Conservation (phyloP, 2,329 filamentous ascomycete species). For the Trichoderma pleuroti region DNA sequence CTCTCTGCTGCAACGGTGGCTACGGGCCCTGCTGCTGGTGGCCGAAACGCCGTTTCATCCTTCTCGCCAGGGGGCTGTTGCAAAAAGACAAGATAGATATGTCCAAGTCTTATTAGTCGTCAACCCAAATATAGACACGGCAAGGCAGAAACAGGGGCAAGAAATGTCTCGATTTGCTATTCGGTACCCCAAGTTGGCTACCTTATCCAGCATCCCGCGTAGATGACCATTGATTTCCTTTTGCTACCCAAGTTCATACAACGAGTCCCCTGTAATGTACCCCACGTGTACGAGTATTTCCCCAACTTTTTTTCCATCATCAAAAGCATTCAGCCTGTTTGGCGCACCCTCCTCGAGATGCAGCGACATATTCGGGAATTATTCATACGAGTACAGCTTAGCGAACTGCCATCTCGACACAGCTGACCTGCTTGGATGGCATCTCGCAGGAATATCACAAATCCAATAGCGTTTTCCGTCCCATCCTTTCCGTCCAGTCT, state of each 20-base stretch:
- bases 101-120: not conserved
- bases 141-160: not conserved
- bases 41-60: slow-evolving; percentile 11
- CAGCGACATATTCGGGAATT: not conserved
- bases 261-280: not conserved
- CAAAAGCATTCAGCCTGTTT: slow-evolving; percentile 10
- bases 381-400: not conserved
- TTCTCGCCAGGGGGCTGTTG: slow-evolving; percentile 7
- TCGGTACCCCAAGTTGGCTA: not conserved
- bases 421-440: not conserved
- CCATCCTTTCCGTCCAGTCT: not conserved
- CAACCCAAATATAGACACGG: not conserved
- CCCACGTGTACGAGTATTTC: not conserved
- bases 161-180: not conserved
- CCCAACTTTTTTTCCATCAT: not conserved
- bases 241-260: not conserved
- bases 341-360: slow-evolving; percentile 2
- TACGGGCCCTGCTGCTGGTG: not conserved
- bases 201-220: not conserved
- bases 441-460: not conserved
- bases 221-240: not conserved
- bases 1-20: not conserved
- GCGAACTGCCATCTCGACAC: not conserved
- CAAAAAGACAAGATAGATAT: not conserved
- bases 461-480: not conserved